Evolutionary conservation across 352 stramenopile genomes (phyloP).

Genomic region (Blastocystis sp.): DNA sequence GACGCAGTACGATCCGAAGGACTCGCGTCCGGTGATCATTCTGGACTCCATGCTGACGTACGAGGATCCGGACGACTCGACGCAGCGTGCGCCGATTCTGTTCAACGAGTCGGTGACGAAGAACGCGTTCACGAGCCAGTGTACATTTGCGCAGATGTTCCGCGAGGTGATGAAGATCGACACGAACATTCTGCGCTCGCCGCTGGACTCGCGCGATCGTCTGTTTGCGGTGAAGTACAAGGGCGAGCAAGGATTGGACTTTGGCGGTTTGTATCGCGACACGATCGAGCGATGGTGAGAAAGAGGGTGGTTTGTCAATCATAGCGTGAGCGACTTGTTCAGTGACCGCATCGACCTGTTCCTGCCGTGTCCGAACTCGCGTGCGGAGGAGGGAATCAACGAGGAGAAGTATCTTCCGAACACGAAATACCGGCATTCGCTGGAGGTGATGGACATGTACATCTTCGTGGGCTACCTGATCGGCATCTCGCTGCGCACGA

Average conservation of each 20-base stretch:
- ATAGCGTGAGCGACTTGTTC: slow-evolving; percentile 67
- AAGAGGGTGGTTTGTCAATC: not conserved
- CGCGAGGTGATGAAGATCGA: slow-evolving; percentile 75
- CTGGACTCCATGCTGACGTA: slow-evolving; percentile 44
- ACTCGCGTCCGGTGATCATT: slow-evolving; percentile 43
- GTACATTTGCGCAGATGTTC: slow-evolving; percentile 84
- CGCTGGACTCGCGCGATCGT: slow-evolving; percentile 63
- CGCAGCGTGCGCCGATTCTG: slow-evolving; percentile 43
- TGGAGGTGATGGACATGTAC: slow-evolving; percentile 64
- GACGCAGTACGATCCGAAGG: slow-evolving; percentile 45
- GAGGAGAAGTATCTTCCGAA: slow-evolving; percentile 79
- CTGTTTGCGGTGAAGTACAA: slow-evolving; percentile 65
- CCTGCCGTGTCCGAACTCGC: slow-evolving; percentile 73
- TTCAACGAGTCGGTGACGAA: slow-evolving; percentile 55
- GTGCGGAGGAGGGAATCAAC: slow-evolving; percentile 74
- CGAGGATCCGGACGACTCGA: slow-evolving; percentile 40
- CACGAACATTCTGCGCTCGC: slow-evolving; percentile 67
- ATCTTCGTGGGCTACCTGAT: slow-evolving; percentile 82
- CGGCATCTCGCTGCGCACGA: slow-evolving; percentile 72
- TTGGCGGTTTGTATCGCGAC: slow-evolving; percentile 67
- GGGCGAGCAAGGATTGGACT: slow-evolving; percentile 65
- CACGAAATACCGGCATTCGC: slow-evolving; percentile 62
- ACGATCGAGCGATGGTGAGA: slow-evolving; percentile 60
- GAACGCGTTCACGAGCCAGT: slow-evolving; percentile 64
- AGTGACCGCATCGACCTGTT: slow-evolving; percentile 66